phyloP scores from a whole-genome alignment of 768 basidiomycete species.

The Coprinellus micaceus region DNA sequence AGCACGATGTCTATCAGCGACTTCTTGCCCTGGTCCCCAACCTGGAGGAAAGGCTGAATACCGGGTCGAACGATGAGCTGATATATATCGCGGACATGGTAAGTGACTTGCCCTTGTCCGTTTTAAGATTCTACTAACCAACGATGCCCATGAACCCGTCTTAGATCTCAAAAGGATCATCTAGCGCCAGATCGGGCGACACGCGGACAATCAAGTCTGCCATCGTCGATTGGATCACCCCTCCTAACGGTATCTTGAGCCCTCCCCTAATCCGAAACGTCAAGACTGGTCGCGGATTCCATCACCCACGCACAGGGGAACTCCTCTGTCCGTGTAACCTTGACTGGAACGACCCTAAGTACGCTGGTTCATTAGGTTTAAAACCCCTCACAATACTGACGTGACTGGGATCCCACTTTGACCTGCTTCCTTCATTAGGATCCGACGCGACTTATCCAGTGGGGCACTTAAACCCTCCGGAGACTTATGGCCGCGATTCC shows the following conservation, averaged over 20 bases:
- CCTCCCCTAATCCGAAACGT: constrained; percentile 13
- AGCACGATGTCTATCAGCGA: constrained; percentile 14
- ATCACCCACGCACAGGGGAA: constrained; percentile 1
- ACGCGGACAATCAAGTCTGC: constrained; percentile 2
- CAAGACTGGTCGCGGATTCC: constrained; percentile 13
- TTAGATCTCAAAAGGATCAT: constrained; percentile 16
- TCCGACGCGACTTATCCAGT: not conserved
- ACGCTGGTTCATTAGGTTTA: not conserved
- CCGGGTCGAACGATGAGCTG: constrained; percentile 13
- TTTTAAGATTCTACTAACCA: not conserved
- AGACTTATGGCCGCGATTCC: no score
- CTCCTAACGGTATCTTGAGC: constrained; percentile 4
- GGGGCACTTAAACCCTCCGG: not conserved
- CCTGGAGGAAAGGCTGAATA: constrained; percentile 15
- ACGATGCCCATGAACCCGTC: not conserved
- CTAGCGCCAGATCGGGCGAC: constrained; percentile 10
- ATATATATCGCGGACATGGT: constrained; percentile 16
- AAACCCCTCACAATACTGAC: no score
- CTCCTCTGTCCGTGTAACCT: not conserved
- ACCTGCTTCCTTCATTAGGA: no score
- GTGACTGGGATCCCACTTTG: no score
- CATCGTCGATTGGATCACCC: constrained; percentile 17
- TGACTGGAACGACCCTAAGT: not conserved
- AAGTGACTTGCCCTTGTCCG: not conserved
- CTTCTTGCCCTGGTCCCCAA: constrained; percentile 14